phyloP scores from a whole-genome alignment of 768 basidiomycete species.

The Leccinum rimulosum region DNA sequence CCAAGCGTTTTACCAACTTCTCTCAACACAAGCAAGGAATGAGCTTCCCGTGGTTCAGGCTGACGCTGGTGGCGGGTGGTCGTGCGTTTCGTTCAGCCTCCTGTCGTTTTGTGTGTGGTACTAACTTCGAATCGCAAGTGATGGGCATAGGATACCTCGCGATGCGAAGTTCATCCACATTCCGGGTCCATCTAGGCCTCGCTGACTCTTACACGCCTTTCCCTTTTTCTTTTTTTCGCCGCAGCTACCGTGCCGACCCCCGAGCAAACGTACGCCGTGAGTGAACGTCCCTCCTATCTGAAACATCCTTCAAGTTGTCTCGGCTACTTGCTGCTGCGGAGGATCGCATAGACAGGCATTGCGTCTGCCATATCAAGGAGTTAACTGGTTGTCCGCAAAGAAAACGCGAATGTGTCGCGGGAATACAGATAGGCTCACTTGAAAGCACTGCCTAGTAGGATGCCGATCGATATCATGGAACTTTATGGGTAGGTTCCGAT shows the following conservation, averaged over 20 bases:
- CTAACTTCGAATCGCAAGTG: conserved; percentile 36
- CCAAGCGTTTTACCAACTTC: not conserved
- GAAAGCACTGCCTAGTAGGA: too few species aligned
- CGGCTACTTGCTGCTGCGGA: not conserved
- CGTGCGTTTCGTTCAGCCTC: conserved; percentile 38
- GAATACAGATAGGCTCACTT: too few species aligned
- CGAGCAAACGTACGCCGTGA: conserved; percentile 35
- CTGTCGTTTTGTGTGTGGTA: not conserved
- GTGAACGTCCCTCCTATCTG: conserved; percentile 9
- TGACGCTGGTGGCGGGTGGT: conserved; percentile 44
- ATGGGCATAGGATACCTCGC: conserved; percentile 53
- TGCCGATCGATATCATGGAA: too few species aligned
- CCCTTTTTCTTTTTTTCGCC: not conserved
- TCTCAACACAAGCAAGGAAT: conserved; percentile 31
- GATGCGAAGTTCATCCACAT: conserved; percentile 52
- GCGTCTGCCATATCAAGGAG: too few species aligned
- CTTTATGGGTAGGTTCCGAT: too few species aligned
- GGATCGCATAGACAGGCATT: not conserved
- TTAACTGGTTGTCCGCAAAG: too few species aligned
- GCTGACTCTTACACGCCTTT: conserved; percentile 6
- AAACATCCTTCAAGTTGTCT: not conserved
- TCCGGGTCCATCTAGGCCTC: not conserved
- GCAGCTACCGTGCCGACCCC: conserved; percentile 36
- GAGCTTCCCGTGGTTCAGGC: conserved; percentile 57
- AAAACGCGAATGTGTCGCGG: too few species aligned